Evolutionary conservation across 2,329 filamentous ascomycete genomes (phyloP), one percentile per base, ranked within the genome.

Genomic region (Colletotrichum zoysiae): DNA sequence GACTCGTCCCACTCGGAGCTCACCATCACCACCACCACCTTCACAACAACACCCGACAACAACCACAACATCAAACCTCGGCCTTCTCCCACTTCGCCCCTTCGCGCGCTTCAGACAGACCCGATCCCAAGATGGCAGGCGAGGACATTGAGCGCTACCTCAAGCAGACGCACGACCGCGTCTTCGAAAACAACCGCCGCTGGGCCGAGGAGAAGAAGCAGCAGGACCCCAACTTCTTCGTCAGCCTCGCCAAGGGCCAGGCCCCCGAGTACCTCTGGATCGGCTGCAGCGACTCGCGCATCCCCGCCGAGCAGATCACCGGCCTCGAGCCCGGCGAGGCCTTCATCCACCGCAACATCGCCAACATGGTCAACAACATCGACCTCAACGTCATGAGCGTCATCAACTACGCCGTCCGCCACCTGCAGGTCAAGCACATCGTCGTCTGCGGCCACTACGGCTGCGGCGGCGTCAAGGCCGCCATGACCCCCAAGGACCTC

Each of bases 271-370:
- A 93, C 81, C 87, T 93, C 65, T 97, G 94, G 93, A 93, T 97
- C 78, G 95, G 95, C 60, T 98, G 95, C 87, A 92, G 92, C 82
- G 95, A 97, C 86, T 94, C 91, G 51, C 93, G 95, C 75, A 93
- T 95, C 79, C 95, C 95, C n/a, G 95, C 95, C 77, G 95, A 95
- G 78, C 93, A 93, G 78, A 91, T 98, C 80, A 90, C 94, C 58
- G 92, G 93, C 75, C 88, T 95, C 68, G 87, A 92, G 78, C 93
- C 95, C n/a, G 95, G 95, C 76, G 94, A 97, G 82, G 92, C 95
- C 77, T 98, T 97, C 82, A 92, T 97, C 76, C 94, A 97, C 86
- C 93, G 95, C 82, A 97, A 98, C 85, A 97, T 97, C 81, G 95
- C 94, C 83, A 97, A 97, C 86, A 87, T 97, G 75, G 88, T 97